Evolutionary conservation across 768 basidiomycete genomes (phyloP), one percentile per base, ranked within the genome.

Genomic region (Cystofilobasidium bisporidii): DNA sequence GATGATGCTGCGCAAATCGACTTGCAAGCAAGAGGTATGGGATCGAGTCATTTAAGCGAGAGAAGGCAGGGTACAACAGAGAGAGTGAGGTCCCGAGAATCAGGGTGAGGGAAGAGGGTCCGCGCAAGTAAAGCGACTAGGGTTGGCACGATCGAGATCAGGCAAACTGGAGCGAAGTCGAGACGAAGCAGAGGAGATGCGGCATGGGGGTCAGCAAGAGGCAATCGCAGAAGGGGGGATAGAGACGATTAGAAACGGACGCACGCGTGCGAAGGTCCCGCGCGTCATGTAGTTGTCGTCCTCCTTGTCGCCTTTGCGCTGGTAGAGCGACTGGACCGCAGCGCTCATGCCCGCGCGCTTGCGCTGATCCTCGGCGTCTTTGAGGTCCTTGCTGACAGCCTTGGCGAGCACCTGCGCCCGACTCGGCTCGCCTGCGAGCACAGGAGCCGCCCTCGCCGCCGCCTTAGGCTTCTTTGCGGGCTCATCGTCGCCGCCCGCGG

Each of bases 241-340:
- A 5, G 36, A 12, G 36, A 6, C 6, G 36, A 36, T 36, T 6
- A 12, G 43, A n/a, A 17, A 24, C 24, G 1, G 3, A 80, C 91
- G 77, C 74, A 91, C 91, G 78, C 91, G 83, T 12, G 88, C 93
- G 72, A 93, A 96, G 17, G 91, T 94, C 22, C 86, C 85, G 83
- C 86, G 88, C 0, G 91, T 93, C 83, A 90, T 90, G 72, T 91
- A 93, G 9, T 89, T 78, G 88, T 59, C 57, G 33, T 79, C 81
- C 70, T 80, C 79, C 61, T 81, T 78, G 20, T 80, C 81, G 26
- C 83, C 82, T 66, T 84, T 83, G 15, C 79, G 76, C 48, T 78
- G 81, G 75, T 93, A 96, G 71, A 96, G 74, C 41, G 86, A 86
- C 79, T 87, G 88, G 41, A 96, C 85, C 20, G 89, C 89, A 15